Conservation (phyloP, 768 basidiomycete genomes). For the Suillus hirtellus region DNA sequence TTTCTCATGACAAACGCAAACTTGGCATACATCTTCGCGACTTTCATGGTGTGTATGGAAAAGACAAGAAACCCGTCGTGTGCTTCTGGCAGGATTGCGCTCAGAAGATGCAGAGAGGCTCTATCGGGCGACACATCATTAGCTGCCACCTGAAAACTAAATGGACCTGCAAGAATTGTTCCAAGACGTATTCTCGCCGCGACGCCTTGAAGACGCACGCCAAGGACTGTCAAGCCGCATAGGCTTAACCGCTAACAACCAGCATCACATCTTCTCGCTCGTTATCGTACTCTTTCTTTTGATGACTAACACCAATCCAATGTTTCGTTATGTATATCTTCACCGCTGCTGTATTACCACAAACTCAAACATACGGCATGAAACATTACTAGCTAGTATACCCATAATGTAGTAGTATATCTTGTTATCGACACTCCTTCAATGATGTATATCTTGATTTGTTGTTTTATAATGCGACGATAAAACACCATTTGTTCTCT, state of each 20-base stretch:
- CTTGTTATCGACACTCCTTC: neutral
- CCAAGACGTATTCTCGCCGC: conserved; percentile 26
- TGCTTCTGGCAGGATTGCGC: conserved; percentile 27
- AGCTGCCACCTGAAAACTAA: conserved; percentile 25
- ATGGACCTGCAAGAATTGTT: conserved; percentile 23
- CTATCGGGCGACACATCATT: conserved; percentile 25
- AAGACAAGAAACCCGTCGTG: conserved; percentile 16
- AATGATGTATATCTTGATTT: neutral
- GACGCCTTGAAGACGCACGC: conserved; percentile 29
- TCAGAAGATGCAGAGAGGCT: conserved; percentile 29
- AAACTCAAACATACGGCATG: neutral
- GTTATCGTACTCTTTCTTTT: neutral
- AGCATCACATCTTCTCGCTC: neutral
- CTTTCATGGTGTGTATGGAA: conserved; percentile 21
- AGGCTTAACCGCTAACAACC: conserved; percentile 8
- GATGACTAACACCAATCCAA: neutral
- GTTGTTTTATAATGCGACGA: neutral
- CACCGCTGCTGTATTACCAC: neutral
- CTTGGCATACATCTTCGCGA: conserved; percentile 26
- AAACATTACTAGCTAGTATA: neutral
- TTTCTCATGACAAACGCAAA: conserved; percentile 22
- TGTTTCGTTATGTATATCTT: neutral
- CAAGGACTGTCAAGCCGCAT: conserved; percentile 28
- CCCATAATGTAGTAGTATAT: neutral
- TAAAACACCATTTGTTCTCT: no score